phyloP scores from a whole-genome alignment of 495 filamentous ascomycete species.

The Xylaria scruposa region DNA sequence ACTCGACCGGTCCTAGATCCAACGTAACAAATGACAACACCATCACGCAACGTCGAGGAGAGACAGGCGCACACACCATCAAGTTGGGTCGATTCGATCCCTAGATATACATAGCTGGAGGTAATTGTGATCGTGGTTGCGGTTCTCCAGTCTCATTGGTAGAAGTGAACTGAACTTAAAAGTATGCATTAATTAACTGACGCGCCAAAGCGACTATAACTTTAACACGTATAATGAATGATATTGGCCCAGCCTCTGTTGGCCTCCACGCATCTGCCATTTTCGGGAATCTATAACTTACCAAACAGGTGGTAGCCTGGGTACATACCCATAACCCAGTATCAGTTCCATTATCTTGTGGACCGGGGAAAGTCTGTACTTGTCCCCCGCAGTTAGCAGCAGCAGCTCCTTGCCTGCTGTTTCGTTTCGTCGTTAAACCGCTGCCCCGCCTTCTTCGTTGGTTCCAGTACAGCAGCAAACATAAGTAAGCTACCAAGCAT shows the following conservation, averaged over 20 bases:
- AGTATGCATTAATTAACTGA: neutral
- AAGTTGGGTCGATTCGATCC: neutral
- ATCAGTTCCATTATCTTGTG: conserved; percentile 8
- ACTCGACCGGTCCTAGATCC: conserved; percentile 23
- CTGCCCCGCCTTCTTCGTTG: conserved; percentile 4
- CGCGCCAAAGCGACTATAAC: neutral
- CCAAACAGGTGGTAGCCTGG: neutral
- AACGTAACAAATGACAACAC: conserved; percentile 12
- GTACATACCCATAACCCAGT: neutral
- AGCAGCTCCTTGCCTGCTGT: neutral
- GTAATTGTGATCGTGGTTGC: neutral
- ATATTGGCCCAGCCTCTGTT: neutral
- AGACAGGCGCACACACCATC: neutral
- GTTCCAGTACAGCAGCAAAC: neutral
- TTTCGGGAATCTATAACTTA: neutral
- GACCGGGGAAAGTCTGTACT: neutral
- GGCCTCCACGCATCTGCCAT: neutral
- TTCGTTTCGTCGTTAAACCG: neutral
- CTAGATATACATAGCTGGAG: neutral
- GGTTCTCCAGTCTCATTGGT: neutral
- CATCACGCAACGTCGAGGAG: conserved; percentile 18
- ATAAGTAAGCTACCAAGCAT: neutral
- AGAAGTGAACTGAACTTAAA: neutral
- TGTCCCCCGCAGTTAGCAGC: conserved; percentile 11
- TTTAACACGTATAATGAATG: neutral